Conservation (phyloP, 495 filamentous ascomycete genomes). For the Neurospora intermedia region DNA sequence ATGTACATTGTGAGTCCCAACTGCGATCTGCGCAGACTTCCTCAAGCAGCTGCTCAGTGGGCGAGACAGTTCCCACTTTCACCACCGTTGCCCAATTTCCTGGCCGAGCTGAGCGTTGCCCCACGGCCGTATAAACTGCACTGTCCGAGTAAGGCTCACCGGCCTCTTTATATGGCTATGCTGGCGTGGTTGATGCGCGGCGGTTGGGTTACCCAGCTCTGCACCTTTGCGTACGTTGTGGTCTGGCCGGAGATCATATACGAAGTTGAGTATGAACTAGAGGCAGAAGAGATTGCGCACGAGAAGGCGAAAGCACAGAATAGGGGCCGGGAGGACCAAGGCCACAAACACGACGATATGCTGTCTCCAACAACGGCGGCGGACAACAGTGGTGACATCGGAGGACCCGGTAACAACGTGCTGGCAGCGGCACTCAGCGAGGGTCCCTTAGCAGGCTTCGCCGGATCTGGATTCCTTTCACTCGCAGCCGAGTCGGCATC, state of each 20-base stretch:
- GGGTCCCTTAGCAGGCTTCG: conserved; percentile 10
- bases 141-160: conserved; percentile 82
- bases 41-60: conserved; percentile 61
- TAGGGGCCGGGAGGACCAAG: conserved; percentile 3
- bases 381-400: conserved; percentile 9
- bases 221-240: conserved; percentile 75
- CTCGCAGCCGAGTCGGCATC: conserved; percentile 8
- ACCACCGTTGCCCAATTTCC: conserved; percentile 72
- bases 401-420: conserved; percentile 6
- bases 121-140: conserved; percentile 71
- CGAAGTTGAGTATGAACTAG: conserved; percentile 46
- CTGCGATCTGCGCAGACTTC: conserved; percentile 65
- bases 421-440: conserved; percentile 12
- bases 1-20: conserved; percentile 93
- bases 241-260: conserved; percentile 52
- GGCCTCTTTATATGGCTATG: conserved; percentile 75
- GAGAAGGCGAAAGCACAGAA: conserved; percentile 14
- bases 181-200: conserved; percentile 85
- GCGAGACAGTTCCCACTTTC: conserved; percentile 66
- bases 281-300: conserved; percentile 37
- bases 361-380: neutral
- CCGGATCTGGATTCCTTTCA: conserved; percentile 16
- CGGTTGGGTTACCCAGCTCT: conserved; percentile 85
- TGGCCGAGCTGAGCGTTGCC: conserved; percentile 61
- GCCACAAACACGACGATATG: neutral